These are phyloP conservation scores for Amanita rimosa DNA, from an alignment of 768 basidiomycete species.

Conservation along the genomic window DNA sequence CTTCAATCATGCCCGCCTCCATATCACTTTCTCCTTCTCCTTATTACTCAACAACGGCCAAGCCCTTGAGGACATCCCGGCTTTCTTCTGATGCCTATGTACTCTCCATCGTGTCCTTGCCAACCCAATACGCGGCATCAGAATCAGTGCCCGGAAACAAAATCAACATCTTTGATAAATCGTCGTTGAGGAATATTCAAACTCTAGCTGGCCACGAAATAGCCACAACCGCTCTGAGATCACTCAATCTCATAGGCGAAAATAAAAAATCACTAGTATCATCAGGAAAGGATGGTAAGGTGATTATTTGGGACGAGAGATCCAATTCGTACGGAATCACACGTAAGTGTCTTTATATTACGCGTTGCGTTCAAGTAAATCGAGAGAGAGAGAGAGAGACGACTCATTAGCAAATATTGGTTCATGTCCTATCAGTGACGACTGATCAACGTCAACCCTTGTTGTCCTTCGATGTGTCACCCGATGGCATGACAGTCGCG, in stretches of 20 bases:
- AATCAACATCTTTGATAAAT: conserved; percentile 58
- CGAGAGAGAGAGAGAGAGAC: no score
- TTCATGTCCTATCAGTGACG: conserved; percentile 28
- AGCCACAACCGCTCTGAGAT: conserved; percentile 45
- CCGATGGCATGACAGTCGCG: conserved; percentile 61
- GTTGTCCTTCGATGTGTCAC: conserved; percentile 60
- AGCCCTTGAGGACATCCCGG: neutral
- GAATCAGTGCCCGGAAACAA: conserved; percentile 52
- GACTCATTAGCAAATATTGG: conserved; percentile 3
- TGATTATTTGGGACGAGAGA: conserved; percentile 71
- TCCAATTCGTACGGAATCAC: conserved; percentile 38
- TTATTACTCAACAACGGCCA: no score
- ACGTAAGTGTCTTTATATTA: conserved; percentile 32
- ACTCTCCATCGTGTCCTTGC: conserved; percentile 40
- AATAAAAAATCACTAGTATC: conserved; percentile 41
- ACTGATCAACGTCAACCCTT: conserved; percentile 28
- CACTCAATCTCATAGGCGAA: conserved; percentile 29
- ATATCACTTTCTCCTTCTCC: no score
- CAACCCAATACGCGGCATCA: conserved; percentile 44
- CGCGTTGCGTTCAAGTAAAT: neutral
- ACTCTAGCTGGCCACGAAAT: conserved; percentile 46
- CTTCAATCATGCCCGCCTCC: neutral
- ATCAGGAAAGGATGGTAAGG: conserved; percentile 59
- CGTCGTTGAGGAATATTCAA: conserved; percentile 32
- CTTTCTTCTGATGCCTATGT: conserved; percentile 41